These are phyloP conservation scores for Tolypocladium guangdongense DNA, from an alignment of 2,329 filamentous ascomycete species.

Conservation along the genomic window DNA sequence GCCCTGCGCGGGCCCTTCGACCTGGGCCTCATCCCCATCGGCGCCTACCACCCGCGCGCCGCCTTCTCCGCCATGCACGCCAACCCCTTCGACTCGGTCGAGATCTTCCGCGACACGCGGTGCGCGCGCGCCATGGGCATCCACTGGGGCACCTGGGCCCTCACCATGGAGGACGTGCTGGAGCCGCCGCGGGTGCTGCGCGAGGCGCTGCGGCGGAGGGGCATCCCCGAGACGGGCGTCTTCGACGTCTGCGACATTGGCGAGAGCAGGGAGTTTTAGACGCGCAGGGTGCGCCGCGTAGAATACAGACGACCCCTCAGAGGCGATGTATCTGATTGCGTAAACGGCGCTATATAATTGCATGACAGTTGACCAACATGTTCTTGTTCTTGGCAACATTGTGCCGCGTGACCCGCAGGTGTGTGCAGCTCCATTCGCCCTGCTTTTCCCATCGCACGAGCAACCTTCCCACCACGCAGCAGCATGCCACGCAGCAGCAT, in stretches of 20 bases:
- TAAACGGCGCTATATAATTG: no score
- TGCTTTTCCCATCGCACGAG: no score
- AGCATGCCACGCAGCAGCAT: no score
- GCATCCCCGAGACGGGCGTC: slow-evolving; percentile 56
- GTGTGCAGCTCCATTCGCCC: no score
- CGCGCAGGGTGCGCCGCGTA: no score
- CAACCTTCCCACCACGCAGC: no score
- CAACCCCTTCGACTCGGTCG: slow-evolving; percentile 76
- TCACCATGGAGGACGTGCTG: slow-evolving; percentile 75
- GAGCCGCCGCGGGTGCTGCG: slow-evolving; percentile 68
- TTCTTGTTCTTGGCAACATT: no score
- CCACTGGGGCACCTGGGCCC: slow-evolving; percentile 86
- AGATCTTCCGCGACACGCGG: slow-evolving; percentile 76
- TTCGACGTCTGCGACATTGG: slow-evolving; percentile 82
- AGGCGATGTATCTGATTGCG: no score
- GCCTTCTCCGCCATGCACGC: slow-evolving; percentile 77
- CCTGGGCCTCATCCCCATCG: slow-evolving; percentile 85
- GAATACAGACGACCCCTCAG: no score
- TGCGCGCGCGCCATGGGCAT: slow-evolving; percentile 74
- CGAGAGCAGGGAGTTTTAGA: slow-evolving; percentile 65
- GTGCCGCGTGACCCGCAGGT: no score
- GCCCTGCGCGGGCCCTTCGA: slow-evolving; percentile 74
- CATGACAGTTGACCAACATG: no score
- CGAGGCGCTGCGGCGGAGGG: slow-evolving; percentile 58
- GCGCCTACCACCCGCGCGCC: slow-evolving; percentile 65